Percentiles rank a stretch among this genome's conserved stretches.
Evolutionary conservation across 495 filamentous ascomycete species (phyloP).

Genomic region (Lichina pygmaea): DNA sequence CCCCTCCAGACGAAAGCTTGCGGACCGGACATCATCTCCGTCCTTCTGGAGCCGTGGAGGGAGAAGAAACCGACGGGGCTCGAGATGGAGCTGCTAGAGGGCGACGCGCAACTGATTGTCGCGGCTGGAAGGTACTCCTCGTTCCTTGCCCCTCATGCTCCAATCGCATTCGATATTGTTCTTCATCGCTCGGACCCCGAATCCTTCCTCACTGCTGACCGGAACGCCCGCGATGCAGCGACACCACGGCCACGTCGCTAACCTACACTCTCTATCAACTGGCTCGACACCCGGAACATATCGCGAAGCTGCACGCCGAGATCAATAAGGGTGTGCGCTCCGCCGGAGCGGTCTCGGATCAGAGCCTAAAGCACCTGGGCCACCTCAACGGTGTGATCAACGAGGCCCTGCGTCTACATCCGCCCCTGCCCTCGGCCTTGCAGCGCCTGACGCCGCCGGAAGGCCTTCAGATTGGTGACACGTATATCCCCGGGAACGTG

Average conservation of each 20-base stretch:
- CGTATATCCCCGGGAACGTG: slow-evolving; percentile 17
- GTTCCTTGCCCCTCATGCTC: background rate
- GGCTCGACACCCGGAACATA: slow-evolving; percentile 8
- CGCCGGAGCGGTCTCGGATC: background rate
- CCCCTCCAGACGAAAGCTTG: background rate
- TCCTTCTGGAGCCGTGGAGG: slow-evolving; percentile 5
- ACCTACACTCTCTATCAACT: slow-evolving; percentile 17
- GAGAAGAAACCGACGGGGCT: slow-evolving; percentile 1
- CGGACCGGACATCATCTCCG: slow-evolving; percentile 7
- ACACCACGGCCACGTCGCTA: slow-evolving; percentile 16
- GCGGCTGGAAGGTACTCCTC: slow-evolving; percentile 16
- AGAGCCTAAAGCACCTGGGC: background rate
- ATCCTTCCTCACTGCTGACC: background rate
- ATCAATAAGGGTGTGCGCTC: background rate
- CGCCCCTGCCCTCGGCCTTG: slow-evolving; percentile 19
- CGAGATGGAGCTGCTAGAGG: slow-evolving; percentile 7
- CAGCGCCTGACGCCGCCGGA: slow-evolving; percentile 18
- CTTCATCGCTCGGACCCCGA: background rate
- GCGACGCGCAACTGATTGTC: slow-evolving; percentile 11
- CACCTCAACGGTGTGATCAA: slow-evolving; percentile 23
- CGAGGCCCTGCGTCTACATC: slow-evolving; percentile 27
- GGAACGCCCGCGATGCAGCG: slow-evolving; percentile 4
- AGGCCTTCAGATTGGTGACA: slow-evolving; percentile 19
- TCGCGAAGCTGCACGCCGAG: slow-evolving; percentile 6
- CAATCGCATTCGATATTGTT: background rate